Base-by-base conservation (phyloP, 306 rosid genomes). In the Begonia peltatifolia region DNA sequence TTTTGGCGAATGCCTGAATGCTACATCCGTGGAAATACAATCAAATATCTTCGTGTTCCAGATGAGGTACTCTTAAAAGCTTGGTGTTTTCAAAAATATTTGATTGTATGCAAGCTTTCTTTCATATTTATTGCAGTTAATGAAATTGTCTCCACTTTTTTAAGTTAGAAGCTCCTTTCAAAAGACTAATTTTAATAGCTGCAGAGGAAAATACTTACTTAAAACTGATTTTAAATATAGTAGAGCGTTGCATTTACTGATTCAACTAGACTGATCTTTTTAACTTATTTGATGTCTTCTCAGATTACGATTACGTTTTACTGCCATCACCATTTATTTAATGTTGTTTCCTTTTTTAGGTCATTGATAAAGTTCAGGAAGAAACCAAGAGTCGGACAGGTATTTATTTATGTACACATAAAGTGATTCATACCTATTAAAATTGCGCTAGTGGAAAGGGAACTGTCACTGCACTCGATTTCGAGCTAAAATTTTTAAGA, bases 311-410 rank as follows among this genome's bases (percentile, higher is more conserved):
- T 30, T 30, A 30, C 3, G 38, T 30, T 30, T 30, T 30, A 5
- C 11, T 25, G 57, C 16, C 41, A 12, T 12, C 9, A 42, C 16
- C 56, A 22, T 52, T 78, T 11, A 70, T 71, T 20, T 65, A 9
- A 59, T 59, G 16, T 56, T 20, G 11, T 22, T 13, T 71, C 49
- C 47, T 23, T 50, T 25, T 64, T 64, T 71, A 87, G 96, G 96
- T 87, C 65, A 87, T 87, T 53, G 96, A 87, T 71, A 87, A 87
- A 61, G 96, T 87, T 52, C 96, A 87, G 77, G 96, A 87, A 71
- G 96, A 87, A 74, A 78, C 94, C 52, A 87, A 87, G 84, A 87
- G 72, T 53, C 95, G 92, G 13, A 14, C 87, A 9, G 96, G 96
- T 87, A 68, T 54, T 53, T 12, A 1, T 44, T 44, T 44, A 44